A percentile compares a stretch with the other conserved stretches of the same genome.
Conservation (phyloP, 2,329 filamentous ascomycete genomes). For the Xylaria sp. region DNA sequence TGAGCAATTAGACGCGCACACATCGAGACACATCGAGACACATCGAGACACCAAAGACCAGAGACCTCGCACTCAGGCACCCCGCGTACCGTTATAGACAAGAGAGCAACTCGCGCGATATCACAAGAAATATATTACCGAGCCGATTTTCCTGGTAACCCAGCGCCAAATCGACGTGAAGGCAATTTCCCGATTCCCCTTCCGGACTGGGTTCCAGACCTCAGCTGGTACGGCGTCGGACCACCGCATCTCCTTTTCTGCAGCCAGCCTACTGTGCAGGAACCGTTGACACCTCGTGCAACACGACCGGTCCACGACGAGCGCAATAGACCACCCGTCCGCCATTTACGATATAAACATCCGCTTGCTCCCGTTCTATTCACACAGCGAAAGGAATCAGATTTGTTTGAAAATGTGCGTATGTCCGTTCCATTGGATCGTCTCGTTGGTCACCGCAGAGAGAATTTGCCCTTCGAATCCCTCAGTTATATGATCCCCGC, state of each 20-base stretch:
- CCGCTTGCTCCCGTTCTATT: background rate
- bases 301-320: constrained; percentile 31
- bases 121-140: background rate
- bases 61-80: background rate
- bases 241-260: constrained; percentile 44
- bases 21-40: background rate
- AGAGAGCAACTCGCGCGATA: background rate
- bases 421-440: constrained; percentile 15
- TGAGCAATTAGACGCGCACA: constrained; percentile 9
- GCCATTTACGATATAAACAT: constrained; percentile 16
- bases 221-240: constrained; percentile 41
- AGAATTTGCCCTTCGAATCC: constrained; percentile 4
- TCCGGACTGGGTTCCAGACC: constrained; percentile 6
- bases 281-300: constrained; percentile 44
- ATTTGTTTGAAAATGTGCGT: constrained; percentile 13
- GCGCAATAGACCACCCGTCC: constrained; percentile 7
- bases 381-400: background rate
- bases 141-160: background rate
- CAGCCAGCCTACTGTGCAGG: constrained; percentile 46
- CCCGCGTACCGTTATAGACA: background rate
- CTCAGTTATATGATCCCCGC: constrained; percentile 42
- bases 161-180: background rate
- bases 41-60: constrained; percentile 6
- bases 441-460: constrained; percentile 30
- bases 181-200: constrained; percentile 21